A percentile compares a stretch with the other conserved stretches of the same genome.
Evolutionary conservation across 1,139 yeast species (phyloP).

Genomic region (Scheffersomyces illinoinensis): DNA sequence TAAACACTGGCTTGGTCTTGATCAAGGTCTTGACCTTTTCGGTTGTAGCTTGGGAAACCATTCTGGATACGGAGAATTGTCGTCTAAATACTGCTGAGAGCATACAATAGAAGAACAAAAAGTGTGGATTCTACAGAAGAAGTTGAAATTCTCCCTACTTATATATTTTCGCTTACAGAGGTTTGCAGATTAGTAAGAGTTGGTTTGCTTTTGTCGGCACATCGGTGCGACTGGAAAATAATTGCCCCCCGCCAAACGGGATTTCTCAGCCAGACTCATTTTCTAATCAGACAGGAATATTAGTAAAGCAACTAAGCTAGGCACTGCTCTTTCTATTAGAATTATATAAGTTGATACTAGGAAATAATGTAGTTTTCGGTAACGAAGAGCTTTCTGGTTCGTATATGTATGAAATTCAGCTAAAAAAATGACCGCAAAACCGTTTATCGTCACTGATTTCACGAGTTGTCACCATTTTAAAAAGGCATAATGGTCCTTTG

Average conservation of each 20-base stretch:
- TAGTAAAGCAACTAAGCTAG: neutral
- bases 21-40: constrained; percentile 65
- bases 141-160: neutral
- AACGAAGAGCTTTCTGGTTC: neutral
- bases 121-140: neutral
- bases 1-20: constrained; percentile 67
- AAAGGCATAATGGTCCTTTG: neutral
- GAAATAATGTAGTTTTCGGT: neutral
- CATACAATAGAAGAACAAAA: neutral
- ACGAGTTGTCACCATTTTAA: neutral
- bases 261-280: neutral
- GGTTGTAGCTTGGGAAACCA: constrained; percentile 50
- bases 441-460: neutral
- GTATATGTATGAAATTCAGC: neutral
- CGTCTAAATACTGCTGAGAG: constrained; percentile 9
- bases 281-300: too few species aligned
- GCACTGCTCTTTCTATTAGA: neutral
- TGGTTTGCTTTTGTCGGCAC: neutral
- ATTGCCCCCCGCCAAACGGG: neutral
- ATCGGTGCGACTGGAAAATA: neutral
- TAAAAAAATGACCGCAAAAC: neutral
- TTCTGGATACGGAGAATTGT: constrained; percentile 11
- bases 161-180: neutral
- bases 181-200: neutral
- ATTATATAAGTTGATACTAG: neutral